Evolutionary conservation across 306 rosid species (phyloP).

Genomic region (Vigna hirtella): DNA sequence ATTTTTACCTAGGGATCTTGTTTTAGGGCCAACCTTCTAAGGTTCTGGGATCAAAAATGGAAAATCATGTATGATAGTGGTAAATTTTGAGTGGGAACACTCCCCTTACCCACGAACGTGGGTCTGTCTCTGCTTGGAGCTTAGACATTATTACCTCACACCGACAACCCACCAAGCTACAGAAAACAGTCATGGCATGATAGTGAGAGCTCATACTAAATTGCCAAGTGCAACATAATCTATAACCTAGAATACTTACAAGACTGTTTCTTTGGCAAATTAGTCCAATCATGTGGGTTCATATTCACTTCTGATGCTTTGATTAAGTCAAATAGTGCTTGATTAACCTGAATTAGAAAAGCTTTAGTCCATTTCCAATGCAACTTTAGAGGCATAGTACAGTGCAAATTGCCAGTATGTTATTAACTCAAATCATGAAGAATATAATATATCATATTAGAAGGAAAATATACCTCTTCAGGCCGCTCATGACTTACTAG

Average conservation of each 20-base stretch:
- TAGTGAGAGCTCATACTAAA: constrained; percentile 40
- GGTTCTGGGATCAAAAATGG: constrained; percentile 27
- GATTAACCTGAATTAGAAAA: constrained; percentile 73
- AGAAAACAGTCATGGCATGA: constrained; percentile 44
- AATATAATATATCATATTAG: neutral
- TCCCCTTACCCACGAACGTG: constrained; percentile 42
- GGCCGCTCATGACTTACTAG: constrained; percentile 91
- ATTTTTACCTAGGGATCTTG: constrained; percentile 27
- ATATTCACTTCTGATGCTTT: constrained; percentile 68
- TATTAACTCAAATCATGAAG: constrained; percentile 9
- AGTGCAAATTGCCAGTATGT: constrained; percentile 20
- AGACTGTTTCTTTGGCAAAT: constrained; percentile 60
- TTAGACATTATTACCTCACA: constrained; percentile 37
- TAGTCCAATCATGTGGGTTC: constrained; percentile 82
- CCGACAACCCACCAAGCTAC: constrained; percentile 46
- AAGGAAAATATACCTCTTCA: constrained; percentile 72
- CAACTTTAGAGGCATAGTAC: constrained; percentile 26
- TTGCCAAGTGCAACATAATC: constrained; percentile 16
- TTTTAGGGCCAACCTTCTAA: constrained; percentile 21
- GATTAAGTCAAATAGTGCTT: constrained; percentile 78
- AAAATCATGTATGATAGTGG: constrained; percentile 10
- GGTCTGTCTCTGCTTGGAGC: constrained; percentile 41
- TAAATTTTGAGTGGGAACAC: constrained; percentile 11
- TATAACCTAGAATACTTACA: constrained; percentile 54
- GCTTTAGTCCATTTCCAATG: constrained; percentile 35